Base-by-base conservation (phyloP, 1,284 basidiomycete genomes). In the Moniliophthora roreri region DNA sequence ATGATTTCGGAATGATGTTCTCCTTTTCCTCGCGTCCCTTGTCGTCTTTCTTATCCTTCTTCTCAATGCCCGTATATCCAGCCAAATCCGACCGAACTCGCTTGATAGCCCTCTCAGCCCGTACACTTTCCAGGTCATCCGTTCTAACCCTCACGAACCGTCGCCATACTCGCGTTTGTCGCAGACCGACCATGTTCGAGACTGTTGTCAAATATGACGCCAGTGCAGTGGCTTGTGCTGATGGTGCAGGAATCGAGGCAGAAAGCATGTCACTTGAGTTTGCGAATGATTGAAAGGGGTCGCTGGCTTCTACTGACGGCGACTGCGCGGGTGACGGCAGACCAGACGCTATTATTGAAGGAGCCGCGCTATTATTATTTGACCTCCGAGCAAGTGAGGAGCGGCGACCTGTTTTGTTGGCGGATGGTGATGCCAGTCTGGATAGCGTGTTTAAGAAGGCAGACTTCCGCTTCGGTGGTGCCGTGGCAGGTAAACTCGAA, bases 31-130 rank as follows among this genome's bases (percentile, higher is more conserved):
- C 49, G 20, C 26, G 38, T 10, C 36, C 45, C 36, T 45, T 46
- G 24, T 53, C 48, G 23, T 35, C 20, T 34, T 53, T 38, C 42
- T 48, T 48, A 39, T 51, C 49, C 5, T 56, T 49, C 38, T 51
- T 51, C 46, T 72, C 60, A 20, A 58, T 46, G 23, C 73, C 72
- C 48, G 76, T 70, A 62, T 91, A 89, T 6, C 82, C 85, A 7
- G 87, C 87, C n/a, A 91, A 72, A 70, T 94, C 93, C 48, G 89
- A 91, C 51, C 90, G 78, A 15, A 92, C 90, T 40, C 89, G 84
- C 71, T 93, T 91, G 68, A 95, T 90, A 3, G 92, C 87, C 54
- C 93, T 80, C 70, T 95, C 92, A 40, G 90, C 84, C 41, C 91
- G 83, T 4, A 88, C 85, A 63, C 90, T 93, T 72, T 93, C 86